Base-by-base conservation (phyloP, 108 stramenopile species). In the Skeletonema costatum region DNA sequence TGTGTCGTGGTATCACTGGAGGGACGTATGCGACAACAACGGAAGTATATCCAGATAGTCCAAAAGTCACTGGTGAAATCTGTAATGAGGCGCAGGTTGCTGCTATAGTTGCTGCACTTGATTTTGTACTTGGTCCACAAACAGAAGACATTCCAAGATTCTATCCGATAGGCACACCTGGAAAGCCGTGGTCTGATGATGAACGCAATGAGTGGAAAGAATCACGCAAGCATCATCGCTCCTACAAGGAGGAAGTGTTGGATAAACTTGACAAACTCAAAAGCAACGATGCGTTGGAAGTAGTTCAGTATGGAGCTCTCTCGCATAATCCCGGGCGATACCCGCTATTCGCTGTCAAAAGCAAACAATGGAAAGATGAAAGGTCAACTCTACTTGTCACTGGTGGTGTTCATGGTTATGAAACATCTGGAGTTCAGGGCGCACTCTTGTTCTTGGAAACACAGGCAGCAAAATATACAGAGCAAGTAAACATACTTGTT, bases 401-500 rank as follows among this genome's bases (percentile, higher is more conserved):
- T 13, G 92, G 92, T 8, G 92, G 92, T 10, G 89, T 89, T 6
- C 92, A 93, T 68, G 92, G 92, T 17, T 93, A 93, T 44, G 92
- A 93, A 80, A 93, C 92, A 1, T 76, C 74, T 17, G 92, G 92
- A 11, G 90, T 91, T 1, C 64, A 88, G 53, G 92, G 92, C 10
- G 92, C 92, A 0, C 39, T 93, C 4, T 61, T 73, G 10, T 91
- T 93, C 60, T 48, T 91, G 7, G 21, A 77, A 32, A 77, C 79
- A 10, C 44, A 64, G 6, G 81, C 68, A 11, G 35, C 32, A 8
- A 35, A 77, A 8, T 91, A 93, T 63, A 36, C 64, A 3, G 19
- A 51, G 0, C 25, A 76, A n/a, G 35, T 93, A 64, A 90, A 91
- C 68, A 59, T 91, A 1, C 35, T 87, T 32, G 87, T 92, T 0